Base-by-base conservation (phyloP, 768 basidiomycete species). In the Exidia glandulosa region DNA sequence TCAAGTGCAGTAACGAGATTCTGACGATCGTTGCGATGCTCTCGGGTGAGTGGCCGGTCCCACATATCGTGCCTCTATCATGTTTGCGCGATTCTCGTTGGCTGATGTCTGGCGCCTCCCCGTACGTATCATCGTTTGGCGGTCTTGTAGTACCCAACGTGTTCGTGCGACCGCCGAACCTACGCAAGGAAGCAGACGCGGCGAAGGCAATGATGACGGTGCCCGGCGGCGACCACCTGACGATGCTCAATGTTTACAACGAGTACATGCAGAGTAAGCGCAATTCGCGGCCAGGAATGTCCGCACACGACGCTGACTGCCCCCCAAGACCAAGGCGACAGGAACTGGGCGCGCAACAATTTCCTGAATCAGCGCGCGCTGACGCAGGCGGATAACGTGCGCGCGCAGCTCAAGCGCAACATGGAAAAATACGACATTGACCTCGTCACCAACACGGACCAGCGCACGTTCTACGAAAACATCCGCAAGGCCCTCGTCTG, bases 201-300 rank as follows among this genome's bases (percentile, higher is more conserved):
- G 94, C 96, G 3, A 97, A 96, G 71, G 87, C 88, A 2, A 64
- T 87, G 62, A 78, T 98, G 58, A 87, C 86, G 9, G 87, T 97
- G 56, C 96, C 95, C 0, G 92, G 93, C 62, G 90, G 96, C n/a
- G 96, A 99, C 69, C 96, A 99, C 70, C 73, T 98, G 37, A 96
- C 92, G 1, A 73, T 99, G 32, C 79, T 98, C 36, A 99, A 98
- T 68, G 91, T 98, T 3, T 98, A 91, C 72, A 96, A 97, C 70
- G 84, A 90, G 65, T 97, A 95, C 72, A 81, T 82, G 65, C 78
- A 82, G 54, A 93, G 92, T 94, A 69, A 60, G 85, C 71, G 7
- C 2, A n/a, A n/a, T n/a, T n/a, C n/a, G 3, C 19, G 31, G 31
- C 37, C 41, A 12, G 41, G 16, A 6, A 6, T 23, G 7, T 23